These are phyloP conservation scores for Sporothrix humicola DNA, from an alignment of 2,329 filamentous ascomycete genomes.

Conservation along the genomic window DNA sequence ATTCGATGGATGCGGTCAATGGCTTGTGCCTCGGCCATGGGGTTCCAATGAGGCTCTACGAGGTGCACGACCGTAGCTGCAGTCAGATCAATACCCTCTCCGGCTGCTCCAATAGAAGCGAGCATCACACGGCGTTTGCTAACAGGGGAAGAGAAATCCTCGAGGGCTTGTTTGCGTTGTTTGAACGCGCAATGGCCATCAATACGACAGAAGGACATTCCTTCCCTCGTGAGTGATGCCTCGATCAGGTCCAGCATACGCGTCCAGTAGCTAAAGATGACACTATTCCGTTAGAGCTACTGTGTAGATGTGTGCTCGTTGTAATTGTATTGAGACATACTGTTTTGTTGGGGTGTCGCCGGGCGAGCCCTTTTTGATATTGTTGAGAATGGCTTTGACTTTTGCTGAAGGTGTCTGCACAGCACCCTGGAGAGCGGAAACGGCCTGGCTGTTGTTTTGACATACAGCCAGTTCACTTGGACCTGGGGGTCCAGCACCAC, in stretches of 20 bases:
- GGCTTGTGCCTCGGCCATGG: neutral
- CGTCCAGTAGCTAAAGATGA: neutral
- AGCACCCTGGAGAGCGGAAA: neutral
- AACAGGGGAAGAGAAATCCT: neutral
- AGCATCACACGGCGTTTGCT: neutral
- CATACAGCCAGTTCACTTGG: too few species aligned
- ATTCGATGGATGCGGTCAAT: neutral
- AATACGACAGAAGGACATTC: neutral
- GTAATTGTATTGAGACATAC: neutral
- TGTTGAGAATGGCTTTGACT: neutral
- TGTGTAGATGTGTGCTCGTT: too few species aligned
- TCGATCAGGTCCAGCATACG: neutral
- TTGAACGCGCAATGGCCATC: neutral
- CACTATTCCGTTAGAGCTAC: neutral
- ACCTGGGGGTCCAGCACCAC: neutral
- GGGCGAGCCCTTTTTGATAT: neutral
- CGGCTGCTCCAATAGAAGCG: neutral
- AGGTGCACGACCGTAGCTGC: neutral
- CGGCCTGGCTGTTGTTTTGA: neutral
- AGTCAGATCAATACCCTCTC: neutral
- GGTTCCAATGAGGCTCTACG: neutral
- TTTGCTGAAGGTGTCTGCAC: neutral
- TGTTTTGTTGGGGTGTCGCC: neutral
- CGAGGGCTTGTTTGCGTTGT: neutral
- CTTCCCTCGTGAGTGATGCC: neutral